Conservation (phyloP, 345 rosid species). For the Passiflora organensis region DNA sequence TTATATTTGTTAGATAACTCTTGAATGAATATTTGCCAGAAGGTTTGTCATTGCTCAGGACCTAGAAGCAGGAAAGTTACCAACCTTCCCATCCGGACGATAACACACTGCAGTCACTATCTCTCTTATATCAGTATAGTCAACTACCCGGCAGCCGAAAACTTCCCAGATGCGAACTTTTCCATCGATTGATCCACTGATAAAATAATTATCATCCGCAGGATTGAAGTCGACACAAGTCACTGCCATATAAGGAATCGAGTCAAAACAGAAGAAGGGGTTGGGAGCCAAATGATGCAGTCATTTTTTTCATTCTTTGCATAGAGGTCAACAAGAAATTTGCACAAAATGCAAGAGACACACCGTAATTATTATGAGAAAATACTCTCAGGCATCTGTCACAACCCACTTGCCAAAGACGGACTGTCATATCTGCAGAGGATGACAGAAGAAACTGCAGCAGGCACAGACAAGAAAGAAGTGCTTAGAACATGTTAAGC, state of each 20-base stretch:
- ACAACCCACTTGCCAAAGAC: constrained; percentile 30
- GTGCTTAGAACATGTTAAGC: neutral
- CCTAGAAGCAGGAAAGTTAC: neutral
- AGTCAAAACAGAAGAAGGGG: neutral
- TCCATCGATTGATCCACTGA: constrained; percentile 65
- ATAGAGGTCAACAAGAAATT: constrained; percentile 1
- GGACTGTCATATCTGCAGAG: constrained; percentile 24
- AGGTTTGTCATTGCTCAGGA: neutral
- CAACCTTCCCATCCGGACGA: constrained; percentile 62
- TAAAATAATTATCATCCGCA: constrained; percentile 51
- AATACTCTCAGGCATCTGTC: constrained; percentile 23
- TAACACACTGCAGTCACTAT: constrained; percentile 70
- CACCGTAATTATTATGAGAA: constrained; percentile 28
- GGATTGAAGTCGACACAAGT: constrained; percentile 64
- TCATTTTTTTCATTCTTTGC: neutral
- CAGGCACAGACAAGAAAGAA: constrained; percentile 6
- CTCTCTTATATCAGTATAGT: constrained; percentile 56
- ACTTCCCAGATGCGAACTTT: constrained; percentile 79
- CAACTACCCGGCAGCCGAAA: constrained; percentile 43
- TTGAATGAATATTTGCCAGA: no score
- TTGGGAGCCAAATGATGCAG: neutral
- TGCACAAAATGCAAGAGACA: neutral
- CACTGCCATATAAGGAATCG: constrained; percentile 31
- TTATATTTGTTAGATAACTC: constrained; percentile 1
- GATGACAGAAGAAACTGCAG: constrained; percentile 27